phyloP scores from a whole-genome alignment of 495 filamentous ascomycete species.

The Filosporella fistucella region DNA sequence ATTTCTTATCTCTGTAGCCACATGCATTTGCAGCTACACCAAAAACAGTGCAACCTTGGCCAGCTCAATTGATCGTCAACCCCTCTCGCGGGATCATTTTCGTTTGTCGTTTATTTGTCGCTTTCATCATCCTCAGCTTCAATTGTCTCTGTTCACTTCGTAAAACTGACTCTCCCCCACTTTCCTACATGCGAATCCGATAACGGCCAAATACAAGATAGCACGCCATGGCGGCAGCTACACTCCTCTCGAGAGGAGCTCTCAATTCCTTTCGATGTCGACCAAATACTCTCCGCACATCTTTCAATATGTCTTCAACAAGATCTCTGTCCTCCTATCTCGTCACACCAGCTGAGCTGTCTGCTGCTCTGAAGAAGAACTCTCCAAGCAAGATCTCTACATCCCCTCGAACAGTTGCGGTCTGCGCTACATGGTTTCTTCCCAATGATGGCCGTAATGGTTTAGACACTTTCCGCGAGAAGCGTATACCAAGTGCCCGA shows the following conservation, averaged over 20 bases:
- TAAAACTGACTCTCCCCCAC: too few species aligned
- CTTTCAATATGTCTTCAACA: constrained; percentile 11
- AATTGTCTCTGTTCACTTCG: background rate
- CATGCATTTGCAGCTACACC: background rate
- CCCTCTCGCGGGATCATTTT: constrained; percentile 9
- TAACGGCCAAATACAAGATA: constrained; percentile 7
- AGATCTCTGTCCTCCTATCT: constrained; percentile 71
- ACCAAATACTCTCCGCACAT: constrained; percentile 1
- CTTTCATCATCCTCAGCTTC: constrained; percentile 2
- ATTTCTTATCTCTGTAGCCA: background rate
- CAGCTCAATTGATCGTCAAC: constrained; percentile 6
- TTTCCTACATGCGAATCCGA: constrained; percentile 12
- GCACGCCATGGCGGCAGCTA: constrained; percentile 20
- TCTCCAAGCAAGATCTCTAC: constrained; percentile 68
- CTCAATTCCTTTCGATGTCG: constrained; percentile 1
- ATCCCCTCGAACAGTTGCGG: constrained; percentile 73
- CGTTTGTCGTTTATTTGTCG: constrained; percentile 2
- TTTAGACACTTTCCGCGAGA: constrained; percentile 65
- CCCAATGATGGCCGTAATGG: constrained; percentile 87
- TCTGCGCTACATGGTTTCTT: constrained; percentile 94
- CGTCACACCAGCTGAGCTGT: constrained; percentile 78
- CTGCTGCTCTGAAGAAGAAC: constrained; percentile 72
- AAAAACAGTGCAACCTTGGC: constrained; percentile 4
- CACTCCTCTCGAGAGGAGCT: constrained; percentile 1
- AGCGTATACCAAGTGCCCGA: constrained; percentile 79